phyloP scores from a whole-genome alignment of 805 yeast genomes.

The Barnettozyma sp. region DNA sequence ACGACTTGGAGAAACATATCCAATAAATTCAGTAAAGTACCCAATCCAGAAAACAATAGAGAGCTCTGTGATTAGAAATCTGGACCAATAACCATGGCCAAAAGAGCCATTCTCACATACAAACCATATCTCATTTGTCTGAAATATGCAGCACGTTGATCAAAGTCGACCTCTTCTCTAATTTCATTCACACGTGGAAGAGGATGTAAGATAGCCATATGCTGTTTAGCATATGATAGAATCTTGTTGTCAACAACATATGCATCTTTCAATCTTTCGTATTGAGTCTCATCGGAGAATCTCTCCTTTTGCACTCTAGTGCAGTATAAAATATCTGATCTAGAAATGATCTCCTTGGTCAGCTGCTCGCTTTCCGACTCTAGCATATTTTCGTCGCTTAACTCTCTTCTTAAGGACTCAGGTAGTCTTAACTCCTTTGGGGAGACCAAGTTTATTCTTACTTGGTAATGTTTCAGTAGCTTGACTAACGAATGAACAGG shows the following conservation, averaged over 20 bases:
- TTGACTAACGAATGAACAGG: constrained; percentile 96
- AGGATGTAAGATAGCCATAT: constrained; percentile 99
- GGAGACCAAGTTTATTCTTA: constrained; percentile 83
- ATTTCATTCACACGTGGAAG: constrained; percentile 96
- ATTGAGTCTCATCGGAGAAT: constrained; percentile 67
- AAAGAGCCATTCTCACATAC: constrained; percentile 96
- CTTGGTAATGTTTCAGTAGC: constrained; percentile 86
- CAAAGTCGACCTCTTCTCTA: constrained; percentile 97
- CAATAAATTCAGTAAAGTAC: too few species aligned
- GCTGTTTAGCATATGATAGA: constrained; percentile 88
- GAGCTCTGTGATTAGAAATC: too few species aligned
- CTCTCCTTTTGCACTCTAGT: constrained; percentile 98
- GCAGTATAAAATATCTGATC: constrained; percentile 93
- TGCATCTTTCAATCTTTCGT: constrained; percentile 82
- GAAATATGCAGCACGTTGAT: constrained; percentile 98
- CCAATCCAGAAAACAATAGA: too few species aligned
- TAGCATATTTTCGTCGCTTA: constrained; percentile 61
- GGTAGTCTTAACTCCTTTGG: constrained; percentile 89
- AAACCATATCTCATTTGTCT: constrained; percentile 99
- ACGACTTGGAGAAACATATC: background rate
- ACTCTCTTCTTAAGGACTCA: constrained; percentile 57
- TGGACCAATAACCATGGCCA: constrained; percentile 97
- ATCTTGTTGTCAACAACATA: constrained; percentile 91
- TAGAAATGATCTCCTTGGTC: constrained; percentile 78
- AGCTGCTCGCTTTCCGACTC: constrained; percentile 67